Percentiles rank a stretch among this genome's conserved stretches.
Evolutionary conservation across 345 rosid genomes (phyloP).

Genomic region (Murraya koenigii): DNA sequence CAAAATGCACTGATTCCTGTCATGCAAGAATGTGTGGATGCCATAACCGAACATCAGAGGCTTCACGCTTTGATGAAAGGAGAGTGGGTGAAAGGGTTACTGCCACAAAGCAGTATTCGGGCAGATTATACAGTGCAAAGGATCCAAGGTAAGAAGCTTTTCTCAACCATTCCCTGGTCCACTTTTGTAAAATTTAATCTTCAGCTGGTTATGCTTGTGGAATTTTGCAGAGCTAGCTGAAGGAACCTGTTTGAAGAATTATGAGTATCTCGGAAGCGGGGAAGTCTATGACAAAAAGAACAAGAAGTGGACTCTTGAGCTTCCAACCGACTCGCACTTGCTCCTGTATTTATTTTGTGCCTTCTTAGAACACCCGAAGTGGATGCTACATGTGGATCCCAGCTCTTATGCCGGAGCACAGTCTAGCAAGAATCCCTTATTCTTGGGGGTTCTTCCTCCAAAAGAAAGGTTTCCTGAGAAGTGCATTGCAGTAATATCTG

Average conservation of each 20-base stretch:
- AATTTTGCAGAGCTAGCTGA: conserved; percentile 69
- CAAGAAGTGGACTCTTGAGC: conserved; percentile 76
- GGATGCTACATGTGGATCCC: conserved; percentile 97
- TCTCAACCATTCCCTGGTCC: background rate
- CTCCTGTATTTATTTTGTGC: conserved; percentile 91
- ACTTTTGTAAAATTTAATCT: background rate
- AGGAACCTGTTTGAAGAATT: conserved; percentile 94
- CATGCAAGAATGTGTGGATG: conserved; percentile 87
- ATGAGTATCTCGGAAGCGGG: conserved; percentile 68
- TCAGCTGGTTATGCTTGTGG: conserved; percentile 11
- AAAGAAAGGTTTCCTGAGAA: conserved; percentile 95
- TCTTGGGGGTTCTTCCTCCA: conserved; percentile 79
- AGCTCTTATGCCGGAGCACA: conserved; percentile 76
- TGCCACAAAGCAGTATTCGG: conserved; percentile 70
- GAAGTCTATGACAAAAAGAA: conserved; percentile 63
- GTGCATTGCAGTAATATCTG: conserved; percentile 64
- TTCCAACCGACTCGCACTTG: conserved; percentile 88
- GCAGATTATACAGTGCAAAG: conserved; percentile 76
- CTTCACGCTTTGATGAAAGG: conserved; percentile 88
- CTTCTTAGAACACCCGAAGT: conserved; percentile 89
- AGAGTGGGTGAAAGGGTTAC: conserved; percentile 88
- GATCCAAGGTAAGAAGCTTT: conserved; percentile 54
- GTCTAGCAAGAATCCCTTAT: conserved; percentile 80
- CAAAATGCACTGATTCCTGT: conserved; percentile 62
- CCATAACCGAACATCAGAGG: conserved; percentile 88